Conservation (phyloP, 2,329 filamentous ascomycete species). For the Ophiostoma sp. region DNA sequence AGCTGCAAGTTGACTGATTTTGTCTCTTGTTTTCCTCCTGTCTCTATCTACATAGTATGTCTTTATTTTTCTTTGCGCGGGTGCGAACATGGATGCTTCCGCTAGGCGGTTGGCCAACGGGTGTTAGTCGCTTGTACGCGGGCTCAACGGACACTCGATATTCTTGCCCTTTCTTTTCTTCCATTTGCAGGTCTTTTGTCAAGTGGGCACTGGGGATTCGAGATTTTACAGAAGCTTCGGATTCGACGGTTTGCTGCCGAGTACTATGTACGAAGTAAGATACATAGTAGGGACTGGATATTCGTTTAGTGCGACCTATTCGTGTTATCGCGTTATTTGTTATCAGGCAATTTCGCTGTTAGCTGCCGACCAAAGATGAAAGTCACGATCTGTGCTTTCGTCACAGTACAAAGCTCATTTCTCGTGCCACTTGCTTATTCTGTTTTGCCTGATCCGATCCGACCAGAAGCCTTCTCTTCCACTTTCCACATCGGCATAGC, state of each 20-base stretch:
- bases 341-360: background rate
- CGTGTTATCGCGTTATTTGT: background rate
- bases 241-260: background rate
- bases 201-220: background rate
- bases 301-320: background rate
- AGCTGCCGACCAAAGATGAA: background rate
- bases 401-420: background rate
- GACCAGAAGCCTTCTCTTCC: background rate
- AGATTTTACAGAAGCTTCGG: background rate
- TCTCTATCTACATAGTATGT: no score
- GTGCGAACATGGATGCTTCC: conserved; percentile 12
- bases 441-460: background rate
- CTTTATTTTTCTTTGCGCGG: background rate
- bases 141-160: conserved; percentile 4
- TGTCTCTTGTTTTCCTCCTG: background rate
- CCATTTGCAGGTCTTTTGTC: background rate
- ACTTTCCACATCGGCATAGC: background rate
- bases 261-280: no score
- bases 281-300: background rate
- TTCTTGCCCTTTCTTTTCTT: background rate
- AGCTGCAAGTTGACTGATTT: conserved; percentile 3
- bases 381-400: background rate
- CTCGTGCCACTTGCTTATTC: background rate
- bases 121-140: conserved; percentile 17
- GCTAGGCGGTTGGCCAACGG: conserved; percentile 19